Evolutionary conservation across 192 early-diverging fungal genomes (phyloP), one percentile per base, ranked within the genome.

Genomic region (Diversispora epigaea): DNA sequence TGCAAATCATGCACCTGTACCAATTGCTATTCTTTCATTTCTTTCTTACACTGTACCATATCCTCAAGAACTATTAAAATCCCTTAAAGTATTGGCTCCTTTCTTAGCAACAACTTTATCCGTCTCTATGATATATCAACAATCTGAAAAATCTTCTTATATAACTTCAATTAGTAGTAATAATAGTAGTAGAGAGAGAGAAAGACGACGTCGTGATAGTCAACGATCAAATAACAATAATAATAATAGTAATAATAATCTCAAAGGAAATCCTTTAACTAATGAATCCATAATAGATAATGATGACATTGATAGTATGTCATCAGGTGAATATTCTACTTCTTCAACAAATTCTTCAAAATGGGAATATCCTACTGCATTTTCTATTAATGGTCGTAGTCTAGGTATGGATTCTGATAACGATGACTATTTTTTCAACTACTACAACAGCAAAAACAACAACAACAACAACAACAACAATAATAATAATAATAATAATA

Each of bases 21-120:
- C 86, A 5, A 77, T 86, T 44, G 86, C 83, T 9, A 86, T 88
- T 55, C 58, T 88, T 4, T 88, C 86, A 0, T 84, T 88, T 49
- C 77, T 88, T 4, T 82, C 86, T 4, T 79, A 79, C n/a, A 75
- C 85, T 21, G 80, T 86, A 19, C 86, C 86, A 41, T 88, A 84
- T 62, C 85, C 86, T 15, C 68, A 77, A 44, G 78, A 79, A 22
- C 75, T 84, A 14, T 52, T 85, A 21, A 68, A 77, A 19, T 76
- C 81, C 41, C 21, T 88, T 17, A 68, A 71, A 2, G 75, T 78
- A 2, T 63, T 88, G 0, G 72, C 77, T 19, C 85, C 86, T 14
- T 88, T 84, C 60, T 67, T 88, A 52, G 82, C 86, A 6, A 80
- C 78, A 25, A 82, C 76, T 68, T 50, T 84, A 0, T 70, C 80